Percentiles rank a stretch among this genome's conserved stretches.
Conservation (phyloP, 129 eudicot species). For the Heracleum sosnowskyi region DNA sequence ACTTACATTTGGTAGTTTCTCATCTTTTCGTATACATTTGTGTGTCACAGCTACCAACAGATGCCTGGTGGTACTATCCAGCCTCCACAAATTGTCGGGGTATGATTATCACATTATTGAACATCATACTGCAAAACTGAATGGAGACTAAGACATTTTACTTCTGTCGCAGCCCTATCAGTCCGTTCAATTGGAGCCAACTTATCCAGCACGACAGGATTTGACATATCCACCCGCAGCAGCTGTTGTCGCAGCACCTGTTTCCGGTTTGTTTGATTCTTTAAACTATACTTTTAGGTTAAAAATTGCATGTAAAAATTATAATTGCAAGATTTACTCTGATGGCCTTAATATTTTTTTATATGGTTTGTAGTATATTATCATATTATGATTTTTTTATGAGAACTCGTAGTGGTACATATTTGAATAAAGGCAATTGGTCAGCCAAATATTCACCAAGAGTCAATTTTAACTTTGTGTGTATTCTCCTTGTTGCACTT, state of each 20-base stretch:
- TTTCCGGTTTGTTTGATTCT: neutral
- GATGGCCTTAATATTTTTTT: neutral
- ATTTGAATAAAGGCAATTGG: too few species aligned
- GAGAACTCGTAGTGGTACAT: neutral
- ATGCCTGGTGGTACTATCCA: neutral
- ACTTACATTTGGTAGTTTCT: neutral
- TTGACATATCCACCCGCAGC: neutral
- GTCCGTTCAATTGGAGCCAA: neutral
- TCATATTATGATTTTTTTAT: neutral
- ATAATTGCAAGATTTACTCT: too few species aligned
- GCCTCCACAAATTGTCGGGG: neutral
- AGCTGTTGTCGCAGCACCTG: neutral
- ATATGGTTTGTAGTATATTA: neutral
- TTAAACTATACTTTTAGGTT: neutral
- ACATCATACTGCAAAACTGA: neutral
- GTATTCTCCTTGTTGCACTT: too few species aligned
- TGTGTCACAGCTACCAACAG: neutral
- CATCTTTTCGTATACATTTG: neutral
- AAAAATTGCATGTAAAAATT: too few species aligned
- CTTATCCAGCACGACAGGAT: neutral
- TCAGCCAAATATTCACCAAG: too few species aligned
- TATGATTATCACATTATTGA: neutral
- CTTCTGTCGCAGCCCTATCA: neutral
- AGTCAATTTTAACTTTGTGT: too few species aligned
- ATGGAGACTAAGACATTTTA: neutral